Percentiles rank a stretch among this genome's conserved stretches.
Evolutionary conservation across 305 asterid genomes (phyloP).

Genomic region (Rubia balearica): DNA sequence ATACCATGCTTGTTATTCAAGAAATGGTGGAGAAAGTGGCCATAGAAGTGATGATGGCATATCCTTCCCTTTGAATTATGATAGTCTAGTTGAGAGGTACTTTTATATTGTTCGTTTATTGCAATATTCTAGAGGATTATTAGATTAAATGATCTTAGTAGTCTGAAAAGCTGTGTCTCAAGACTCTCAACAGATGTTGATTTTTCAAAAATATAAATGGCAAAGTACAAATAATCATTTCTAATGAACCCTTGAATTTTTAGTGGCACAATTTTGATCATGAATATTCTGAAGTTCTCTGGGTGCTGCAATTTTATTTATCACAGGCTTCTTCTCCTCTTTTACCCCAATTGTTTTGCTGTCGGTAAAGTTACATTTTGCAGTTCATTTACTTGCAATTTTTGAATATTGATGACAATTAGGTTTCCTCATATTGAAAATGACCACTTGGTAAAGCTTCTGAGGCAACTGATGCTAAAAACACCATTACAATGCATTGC

Average conservation of each 20-base stretch:
- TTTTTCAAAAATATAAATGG: too few species aligned
- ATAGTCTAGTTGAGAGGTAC: constrained; percentile 54
- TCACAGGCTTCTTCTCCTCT: not conserved
- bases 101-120: not conserved
- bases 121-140: not conserved
- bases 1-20: constrained; percentile 84
- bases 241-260: not conserved
- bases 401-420: constrained; percentile 9
- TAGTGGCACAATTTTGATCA: not conserved
- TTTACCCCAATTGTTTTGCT: not conserved
- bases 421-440: constrained; percentile 81
- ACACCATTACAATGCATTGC: constrained; percentile 40
- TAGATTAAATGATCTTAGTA: not conserved
- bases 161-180: not conserved
- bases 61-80: constrained; percentile 68
- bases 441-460: constrained; percentile 75
- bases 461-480: constrained; percentile 68
- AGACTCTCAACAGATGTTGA: not conserved
- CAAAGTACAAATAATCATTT: not conserved
- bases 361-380: not conserved
- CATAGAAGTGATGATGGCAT: constrained; percentile 43
- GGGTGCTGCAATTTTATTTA: not conserved
- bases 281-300: not conserved
- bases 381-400: not conserved
- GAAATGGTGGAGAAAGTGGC: constrained; percentile 40